A percentile compares a stretch with the other conserved stretches of the same genome.
Conservation (phyloP, 345 rosid genomes). For the Cardiospermum halicacabum region DNA sequence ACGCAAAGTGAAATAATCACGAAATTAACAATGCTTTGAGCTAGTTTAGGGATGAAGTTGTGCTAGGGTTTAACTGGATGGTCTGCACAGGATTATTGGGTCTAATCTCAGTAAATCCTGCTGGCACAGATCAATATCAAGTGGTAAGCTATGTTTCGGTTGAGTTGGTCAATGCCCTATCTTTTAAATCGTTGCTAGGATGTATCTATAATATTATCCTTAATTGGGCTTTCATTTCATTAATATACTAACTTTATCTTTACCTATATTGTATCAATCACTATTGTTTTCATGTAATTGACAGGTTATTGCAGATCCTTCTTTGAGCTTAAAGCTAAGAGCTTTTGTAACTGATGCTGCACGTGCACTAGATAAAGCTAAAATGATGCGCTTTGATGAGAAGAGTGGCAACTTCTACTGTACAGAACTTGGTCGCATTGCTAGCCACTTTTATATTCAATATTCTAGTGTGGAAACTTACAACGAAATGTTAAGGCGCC, state of each 20-base stretch:
- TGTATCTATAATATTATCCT: constrained; percentile 4
- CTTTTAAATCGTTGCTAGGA: background rate
- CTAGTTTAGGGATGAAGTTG: background rate
- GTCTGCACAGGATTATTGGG: background rate
- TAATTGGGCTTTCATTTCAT: background rate
- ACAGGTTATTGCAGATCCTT: constrained; percentile 91
- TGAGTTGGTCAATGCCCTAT: background rate
- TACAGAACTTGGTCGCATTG: constrained; percentile 98
- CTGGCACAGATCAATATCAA: background rate
- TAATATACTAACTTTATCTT: constrained; percentile 8
- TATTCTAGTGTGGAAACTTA: constrained; percentile 97
- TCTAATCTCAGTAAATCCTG: background rate
- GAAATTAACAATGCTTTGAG: background rate
- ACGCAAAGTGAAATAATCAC: background rate
- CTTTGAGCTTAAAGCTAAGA: constrained; percentile 76
- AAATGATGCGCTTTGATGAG: constrained; percentile 99
- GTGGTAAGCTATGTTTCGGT: background rate
- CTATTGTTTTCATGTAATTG: constrained; percentile 8
- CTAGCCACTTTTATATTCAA: constrained; percentile 96
- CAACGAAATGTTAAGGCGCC: constrained; percentile 85
- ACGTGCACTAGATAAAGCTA: constrained; percentile 93
- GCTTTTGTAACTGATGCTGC: constrained; percentile 94
- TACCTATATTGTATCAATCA: background rate
- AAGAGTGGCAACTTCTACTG: constrained; percentile 98
- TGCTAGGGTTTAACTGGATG: background rate